Evolutionary conservation across 257 asterid genomes (phyloP).

Genomic region (Schizonepeta tenuifolia): DNA sequence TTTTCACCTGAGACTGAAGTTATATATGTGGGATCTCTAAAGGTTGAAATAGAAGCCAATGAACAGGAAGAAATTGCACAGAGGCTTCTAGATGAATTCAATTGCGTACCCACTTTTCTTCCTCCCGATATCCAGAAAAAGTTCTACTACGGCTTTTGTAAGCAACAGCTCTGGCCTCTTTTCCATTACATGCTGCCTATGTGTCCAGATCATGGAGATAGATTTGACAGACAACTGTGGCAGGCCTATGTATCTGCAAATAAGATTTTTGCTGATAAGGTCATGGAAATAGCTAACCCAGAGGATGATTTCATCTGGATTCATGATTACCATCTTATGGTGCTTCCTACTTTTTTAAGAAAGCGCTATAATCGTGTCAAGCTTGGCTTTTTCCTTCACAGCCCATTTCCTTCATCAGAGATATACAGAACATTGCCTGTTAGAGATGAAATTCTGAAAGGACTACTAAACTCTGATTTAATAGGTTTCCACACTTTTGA

Average conservation of each 20-base stretch:
- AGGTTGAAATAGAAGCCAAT: slow-evolving; percentile 67
- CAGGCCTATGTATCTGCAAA: slow-evolving; percentile 85
- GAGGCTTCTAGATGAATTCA: slow-evolving; percentile 73
- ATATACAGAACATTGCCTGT: slow-evolving; percentile 89
- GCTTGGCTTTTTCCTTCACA: slow-evolving; percentile 90
- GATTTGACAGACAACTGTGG: slow-evolving; percentile 86
- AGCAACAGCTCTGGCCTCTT: slow-evolving; percentile 94
- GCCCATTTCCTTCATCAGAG: slow-evolving; percentile 96
- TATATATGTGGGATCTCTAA: slow-evolving; percentile 81
- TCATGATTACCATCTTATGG: slow-evolving; percentile 94
- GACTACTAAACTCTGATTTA: slow-evolving; percentile 75
- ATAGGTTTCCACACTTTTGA: slow-evolving; percentile 92
- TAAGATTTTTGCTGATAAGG: slow-evolving; percentile 78
- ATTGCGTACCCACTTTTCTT: slow-evolving; percentile 82
- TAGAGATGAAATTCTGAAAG: slow-evolving; percentile 85
- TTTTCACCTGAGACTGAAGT: slow-evolving; percentile 78
- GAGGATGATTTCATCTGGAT: slow-evolving; percentile 88
- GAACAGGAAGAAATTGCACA: slow-evolving; percentile 91
- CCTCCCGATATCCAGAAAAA: slow-evolving; percentile 71
- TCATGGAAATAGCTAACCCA: slow-evolving; percentile 84
- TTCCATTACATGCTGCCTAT: slow-evolving; percentile 96
- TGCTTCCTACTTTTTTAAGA: slow-evolving; percentile 87
- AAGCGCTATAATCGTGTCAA: slow-evolving; percentile 80
- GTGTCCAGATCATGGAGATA: slow-evolving; percentile 90
- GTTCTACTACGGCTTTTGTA: slow-evolving; percentile 83